A percentile compares a stretch with the other conserved stretches of the same genome.
These are phyloP conservation scores for Eimeria sp. DNA, from an alignment of 169 alveolate genomes.

Conservation along the genomic window DNA sequence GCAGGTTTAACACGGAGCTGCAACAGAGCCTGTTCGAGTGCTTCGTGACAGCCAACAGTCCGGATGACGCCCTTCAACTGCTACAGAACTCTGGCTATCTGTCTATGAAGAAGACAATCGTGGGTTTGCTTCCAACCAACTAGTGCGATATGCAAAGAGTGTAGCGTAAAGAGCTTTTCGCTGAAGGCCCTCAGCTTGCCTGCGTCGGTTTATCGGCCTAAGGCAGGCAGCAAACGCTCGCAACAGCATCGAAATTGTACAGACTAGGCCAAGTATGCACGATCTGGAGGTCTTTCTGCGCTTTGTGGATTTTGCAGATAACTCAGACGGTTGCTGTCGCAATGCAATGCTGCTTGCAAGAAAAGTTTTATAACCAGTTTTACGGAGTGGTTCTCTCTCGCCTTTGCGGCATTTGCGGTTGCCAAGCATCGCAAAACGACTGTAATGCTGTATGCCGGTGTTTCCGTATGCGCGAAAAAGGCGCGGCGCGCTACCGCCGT, in stretches of 20 bases:
- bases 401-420: conserved; percentile 75
- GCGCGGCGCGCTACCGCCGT: conserved; percentile 70
- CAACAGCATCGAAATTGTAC: not conserved
- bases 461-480: conserved; percentile 57
- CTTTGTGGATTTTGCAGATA: conserved; percentile 29
- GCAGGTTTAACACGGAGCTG: conserved; percentile 76
- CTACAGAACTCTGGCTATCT: conserved; percentile 41
- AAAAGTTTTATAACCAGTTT: conserved; percentile 70
- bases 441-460: conserved; percentile 65
- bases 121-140: not conserved
- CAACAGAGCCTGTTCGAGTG: conserved; percentile 77
- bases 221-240: not conserved
- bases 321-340: conserved; percentile 77
- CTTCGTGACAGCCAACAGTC: conserved; percentile 59
- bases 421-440: conserved; percentile 17
- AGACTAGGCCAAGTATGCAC: not conserved
- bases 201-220: not conserved
- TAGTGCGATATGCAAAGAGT: not conserved
- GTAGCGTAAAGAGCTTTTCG: not conserved
- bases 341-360: conserved; percentile 78
- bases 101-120: not conserved
- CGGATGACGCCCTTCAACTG: conserved; percentile 71
- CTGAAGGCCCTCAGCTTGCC: no score
- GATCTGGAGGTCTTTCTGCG: not conserved
- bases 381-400: conserved; percentile 76